Base-by-base conservation (phyloP, 176 grass and related monocot genomes). In the Oryza brachyantha region DNA sequence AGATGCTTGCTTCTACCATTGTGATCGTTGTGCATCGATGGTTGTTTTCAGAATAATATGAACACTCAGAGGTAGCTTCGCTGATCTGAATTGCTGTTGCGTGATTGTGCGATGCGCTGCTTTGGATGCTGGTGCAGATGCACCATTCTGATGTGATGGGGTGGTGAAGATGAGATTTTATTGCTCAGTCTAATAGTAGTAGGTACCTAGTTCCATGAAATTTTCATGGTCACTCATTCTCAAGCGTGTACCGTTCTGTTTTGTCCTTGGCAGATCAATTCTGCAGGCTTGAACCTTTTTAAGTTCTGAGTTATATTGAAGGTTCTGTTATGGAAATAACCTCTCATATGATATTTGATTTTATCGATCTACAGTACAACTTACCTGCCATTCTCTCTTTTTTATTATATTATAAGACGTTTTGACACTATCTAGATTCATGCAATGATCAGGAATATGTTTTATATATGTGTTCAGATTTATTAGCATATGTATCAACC, bases 41-140 rank as follows among this genome's bases (percentile, higher is more conserved):
- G 52, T 57, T 70, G 16, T 76, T 84, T 84, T 80, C 76, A 80
- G 86, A 88, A 84, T 80, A 84, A 84, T 80, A 69, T 57, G 55
- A 88, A 79, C 12, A 64, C 63, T 17, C 31, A 28, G 19, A 5
- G 28, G 28, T 76, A 66, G 50, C 25, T 74, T 84, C 35, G 66
- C 10, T 82, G 29, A 29, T 22, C 69, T 69, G 26, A 79, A 61
- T 10, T 83, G 61, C 37, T 52, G 29, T 73, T 40, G 69, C 38
- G 19, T 52, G 25, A 40, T 74, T 69, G 10, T 74, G 10, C 57
- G 41, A 59, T 39, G 34, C 17, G 19, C 66, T 58, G 43, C 27
- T 82, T 64, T 64, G 27, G 43, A 54, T 10, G 1, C 29, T 50
- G 27, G 66, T 59, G 60, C 45, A 27, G 74, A 83, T 81, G 52